Evolutionary conservation across 306 rosid genomes (phyloP).

Genomic region (Potentilla sterilis): DNA sequence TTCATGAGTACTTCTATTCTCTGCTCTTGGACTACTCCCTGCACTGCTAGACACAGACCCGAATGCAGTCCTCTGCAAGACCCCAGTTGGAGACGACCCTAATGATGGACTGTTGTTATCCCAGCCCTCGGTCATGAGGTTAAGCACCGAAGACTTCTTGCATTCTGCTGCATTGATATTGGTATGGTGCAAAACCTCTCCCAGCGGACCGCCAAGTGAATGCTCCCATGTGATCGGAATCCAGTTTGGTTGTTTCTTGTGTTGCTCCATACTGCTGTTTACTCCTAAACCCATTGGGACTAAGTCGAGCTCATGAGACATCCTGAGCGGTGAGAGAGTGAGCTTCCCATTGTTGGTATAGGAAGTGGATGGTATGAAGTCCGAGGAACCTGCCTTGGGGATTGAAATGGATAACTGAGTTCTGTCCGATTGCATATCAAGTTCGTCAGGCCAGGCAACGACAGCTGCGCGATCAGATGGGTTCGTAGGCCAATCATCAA

Average conservation of each 20-base stretch:
- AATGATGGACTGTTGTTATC: slow-evolving; percentile 59
- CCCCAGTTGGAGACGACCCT: slow-evolving; percentile 90
- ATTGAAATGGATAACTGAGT: slow-evolving; percentile 77
- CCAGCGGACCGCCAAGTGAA: slow-evolving; percentile 90
- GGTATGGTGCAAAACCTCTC: slow-evolving; percentile 75
- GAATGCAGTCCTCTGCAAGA: slow-evolving; percentile 67
- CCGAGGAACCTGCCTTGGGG: slow-evolving; percentile 45
- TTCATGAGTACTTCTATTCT: slow-evolving; percentile 49
- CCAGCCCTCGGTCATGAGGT: slow-evolving; percentile 75
- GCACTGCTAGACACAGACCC: slow-evolving; percentile 90
- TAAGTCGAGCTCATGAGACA: slow-evolving; percentile 54
- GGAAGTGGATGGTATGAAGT: slow-evolving; percentile 49
- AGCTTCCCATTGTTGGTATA: slow-evolving; percentile 53
- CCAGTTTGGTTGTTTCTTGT: slow-evolving; percentile 55
- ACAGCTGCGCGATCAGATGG: slow-evolving; percentile 31
- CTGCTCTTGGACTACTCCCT: slow-evolving; percentile 89
- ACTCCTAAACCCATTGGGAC: slow-evolving; percentile 62
- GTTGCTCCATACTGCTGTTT: slow-evolving; percentile 35
- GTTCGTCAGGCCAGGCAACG: slow-evolving; percentile 48
- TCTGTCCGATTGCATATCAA: slow-evolving; percentile 49
- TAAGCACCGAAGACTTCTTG: slow-evolving; percentile 59
- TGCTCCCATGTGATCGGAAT: slow-evolving; percentile 80
- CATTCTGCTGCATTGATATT: slow-evolving; percentile 37
- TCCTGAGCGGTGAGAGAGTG: slow-evolving; percentile 64
- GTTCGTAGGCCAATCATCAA: slow-evolving; percentile 61